These are phyloP conservation scores for Scheffersomyces stambukii DNA, from an alignment of 1,139 yeast species.

Conservation along the genomic window DNA sequence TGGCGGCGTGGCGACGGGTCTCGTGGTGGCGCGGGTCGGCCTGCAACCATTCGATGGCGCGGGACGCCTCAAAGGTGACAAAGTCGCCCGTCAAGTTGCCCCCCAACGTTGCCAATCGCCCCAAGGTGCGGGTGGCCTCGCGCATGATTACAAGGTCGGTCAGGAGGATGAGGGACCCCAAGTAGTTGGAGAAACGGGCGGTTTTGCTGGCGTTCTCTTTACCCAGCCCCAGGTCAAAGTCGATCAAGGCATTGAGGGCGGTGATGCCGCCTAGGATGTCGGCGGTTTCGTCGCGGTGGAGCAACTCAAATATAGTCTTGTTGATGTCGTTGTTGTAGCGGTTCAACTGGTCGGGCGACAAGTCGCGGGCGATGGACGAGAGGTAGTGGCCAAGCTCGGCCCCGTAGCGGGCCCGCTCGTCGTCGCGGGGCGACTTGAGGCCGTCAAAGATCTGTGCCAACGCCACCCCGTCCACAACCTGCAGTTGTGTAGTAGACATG, in stretches of 20 bases:
- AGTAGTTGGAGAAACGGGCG: constrained; percentile 83
- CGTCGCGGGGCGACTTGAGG: constrained; percentile 45
- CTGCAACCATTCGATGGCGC: constrained; percentile 88
- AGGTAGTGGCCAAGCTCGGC: constrained; percentile 63
- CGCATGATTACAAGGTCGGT: constrained; percentile 82
- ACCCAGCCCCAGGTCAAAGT: constrained; percentile 59
- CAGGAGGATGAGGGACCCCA: constrained; percentile 76
- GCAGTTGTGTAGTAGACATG: constrained; percentile 20
- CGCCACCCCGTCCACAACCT: constrained; percentile 47
- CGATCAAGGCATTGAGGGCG: constrained; percentile 84
- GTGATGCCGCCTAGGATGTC: constrained; percentile 87
- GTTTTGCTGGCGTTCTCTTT: constrained; percentile 87
- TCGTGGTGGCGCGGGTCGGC: constrained; percentile 73
- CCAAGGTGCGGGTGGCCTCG: constrained; percentile 81
- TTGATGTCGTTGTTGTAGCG: constrained; percentile 82
- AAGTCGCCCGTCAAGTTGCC: constrained; percentile 87
- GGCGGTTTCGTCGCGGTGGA: constrained; percentile 67
- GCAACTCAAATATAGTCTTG: constrained; percentile 79
- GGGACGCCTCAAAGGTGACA: constrained; percentile 87
- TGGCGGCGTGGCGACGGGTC: constrained; percentile 84
- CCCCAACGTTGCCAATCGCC: constrained; percentile 84
- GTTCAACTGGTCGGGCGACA: constrained; percentile 73
- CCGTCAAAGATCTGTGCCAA: constrained; percentile 53
- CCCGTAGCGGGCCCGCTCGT: constrained; percentile 58
- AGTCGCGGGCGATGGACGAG: constrained; percentile 68